Evolutionary conservation across 495 filamentous ascomycete species (phyloP), one percentile per base, ranked within the genome.

Genomic region (Oidiodendron maius): DNA sequence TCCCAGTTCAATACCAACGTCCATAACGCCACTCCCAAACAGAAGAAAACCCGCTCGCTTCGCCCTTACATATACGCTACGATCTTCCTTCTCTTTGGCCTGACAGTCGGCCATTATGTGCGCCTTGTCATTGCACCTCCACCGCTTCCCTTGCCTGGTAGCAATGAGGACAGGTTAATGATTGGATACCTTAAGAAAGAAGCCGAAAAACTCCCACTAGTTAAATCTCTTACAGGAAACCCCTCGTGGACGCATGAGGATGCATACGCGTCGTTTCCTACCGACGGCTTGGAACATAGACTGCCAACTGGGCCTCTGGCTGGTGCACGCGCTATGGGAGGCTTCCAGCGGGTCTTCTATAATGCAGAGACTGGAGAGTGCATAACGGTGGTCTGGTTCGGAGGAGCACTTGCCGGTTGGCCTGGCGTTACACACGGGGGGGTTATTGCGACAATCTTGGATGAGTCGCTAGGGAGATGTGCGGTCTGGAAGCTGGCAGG

Each of bases 371-470:
- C 70, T 0, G 70, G 71, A 22, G 70, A 75, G 54, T 43, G 66
- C 9, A 46, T 73, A 4, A 62, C 50, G 13, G 66, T 91, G 13
- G 67, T 90, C 15, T 84, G 67, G 60, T 75, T 91, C 34, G 87
- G 87, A 24, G 38, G 60, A 1, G 77, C 69, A 12, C 58, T 82
- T 17, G 68, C 78, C 25, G 86, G 88, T 2, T 91, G 84, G 84
- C 86, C 86, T n/a, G 76, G 75, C 2, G 68, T 89, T 17, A 79
- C 84, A 43, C 88, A 94, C 65, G 88, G 88, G 15, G 88, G 88
- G 15, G 71, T 74, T 2, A 70, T 88, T 30, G 86, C 80, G 3
- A 89, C 84, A 0, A 58, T 89, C 6, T 62, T 91, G 25, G 84
- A 88, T 61, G 87, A 94, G 65, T 68, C 64, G 13, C 64, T 81